Base-by-base conservation (phyloP, 352 stramenopile species). In the Plasmopara halstedii region DNA sequence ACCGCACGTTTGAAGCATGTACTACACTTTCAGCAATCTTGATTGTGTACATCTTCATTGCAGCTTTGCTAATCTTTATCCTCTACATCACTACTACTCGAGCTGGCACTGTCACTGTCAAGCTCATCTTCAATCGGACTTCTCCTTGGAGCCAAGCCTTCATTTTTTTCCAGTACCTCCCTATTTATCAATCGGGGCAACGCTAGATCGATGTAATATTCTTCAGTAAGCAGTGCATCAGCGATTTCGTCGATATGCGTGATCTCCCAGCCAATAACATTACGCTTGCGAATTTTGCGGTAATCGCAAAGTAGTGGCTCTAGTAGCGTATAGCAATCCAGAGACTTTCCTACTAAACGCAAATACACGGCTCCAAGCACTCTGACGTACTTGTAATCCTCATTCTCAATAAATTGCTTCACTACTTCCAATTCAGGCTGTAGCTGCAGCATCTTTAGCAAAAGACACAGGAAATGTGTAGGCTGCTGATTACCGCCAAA, bases 341-440 rank as follows among this genome's bases (percentile, higher is more conserved):
- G 44, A 2, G 96, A 84, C 39, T 83, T 80, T 9, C 93, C 96
- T 36, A 95, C 90, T n/a, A 99, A 73, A 11, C 96, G 70, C 44
- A 99, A 41, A 62, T 99, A 99, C 51, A 99, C 97, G 2, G 91
- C 91, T 2, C 95, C 97, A 9, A 99, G 66, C 9, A 93, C 76
- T 33, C 90, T 85, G 38, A 99, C 73, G 67, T 99, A 99, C 75
- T 99, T 99, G 75, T 98, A 99, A 53, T 99, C 90, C 6, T 98
- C 89, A 58, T 99, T 98, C 45, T 97, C 65, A 15, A 99, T 88
- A 59, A 98, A 98, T 31, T 78, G 65, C 21, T 52, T 58, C 19
- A 98, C 73, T 32, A 98, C 95, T 22, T 98, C 95, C 26, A 92
- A 70, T 52, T 98, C 94, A 1, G 96, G 96, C 58, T 98, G 85